Evolutionary conservation across 2,329 filamentous ascomycete genomes (phyloP).

Genomic region (Emydomyces testavorans): DNA sequence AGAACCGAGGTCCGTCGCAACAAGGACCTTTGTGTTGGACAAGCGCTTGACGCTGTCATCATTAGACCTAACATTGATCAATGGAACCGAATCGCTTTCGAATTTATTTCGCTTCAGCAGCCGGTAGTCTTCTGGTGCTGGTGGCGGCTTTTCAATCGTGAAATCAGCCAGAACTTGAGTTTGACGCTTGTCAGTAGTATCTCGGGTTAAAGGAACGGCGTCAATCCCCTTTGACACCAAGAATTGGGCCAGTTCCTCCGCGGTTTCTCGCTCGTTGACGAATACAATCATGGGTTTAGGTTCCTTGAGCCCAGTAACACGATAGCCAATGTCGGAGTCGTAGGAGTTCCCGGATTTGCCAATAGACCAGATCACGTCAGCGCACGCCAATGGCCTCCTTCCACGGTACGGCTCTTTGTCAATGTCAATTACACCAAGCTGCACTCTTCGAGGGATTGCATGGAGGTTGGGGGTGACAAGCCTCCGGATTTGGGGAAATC

Average conservation of each 20-base stretch:
- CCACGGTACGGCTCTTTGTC: conserved; percentile 86
- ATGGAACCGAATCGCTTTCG: conserved; percentile 16
- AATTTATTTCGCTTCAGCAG: conserved; percentile 14
- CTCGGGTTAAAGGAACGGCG: conserved; percentile 71
- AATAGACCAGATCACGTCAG: conserved; percentile 88
- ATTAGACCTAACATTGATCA: conserved; percentile 6
- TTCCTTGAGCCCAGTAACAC: conserved; percentile 38
- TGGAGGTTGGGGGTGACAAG: conserved; percentile 93
- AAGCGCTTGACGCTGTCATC: conserved; percentile 15
- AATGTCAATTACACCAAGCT: conserved; percentile 85
- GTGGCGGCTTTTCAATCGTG: conserved; percentile 37
- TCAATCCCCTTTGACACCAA: conserved; percentile 77
- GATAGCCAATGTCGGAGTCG: conserved; percentile 25
- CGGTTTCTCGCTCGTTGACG: conserved; percentile 89
- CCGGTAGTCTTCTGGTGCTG: conserved; percentile 22
- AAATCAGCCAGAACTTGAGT: conserved; percentile 67
- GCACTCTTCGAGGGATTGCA: conserved; percentile 85
- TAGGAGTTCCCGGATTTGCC: conserved; percentile 58
- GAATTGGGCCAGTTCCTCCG: conserved; percentile 67
- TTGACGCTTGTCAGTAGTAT: conserved; percentile 66
- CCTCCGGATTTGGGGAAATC: conserved; percentile 71
- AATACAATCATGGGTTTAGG: conserved; percentile 86
- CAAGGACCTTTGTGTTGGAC: conserved; percentile 72
- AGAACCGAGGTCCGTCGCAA: conserved; percentile 86
- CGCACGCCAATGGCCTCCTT: conserved; percentile 86